phyloP scores from a whole-genome alignment of 805 yeast species.

The Starmerella khaoyaiensis region DNA sequence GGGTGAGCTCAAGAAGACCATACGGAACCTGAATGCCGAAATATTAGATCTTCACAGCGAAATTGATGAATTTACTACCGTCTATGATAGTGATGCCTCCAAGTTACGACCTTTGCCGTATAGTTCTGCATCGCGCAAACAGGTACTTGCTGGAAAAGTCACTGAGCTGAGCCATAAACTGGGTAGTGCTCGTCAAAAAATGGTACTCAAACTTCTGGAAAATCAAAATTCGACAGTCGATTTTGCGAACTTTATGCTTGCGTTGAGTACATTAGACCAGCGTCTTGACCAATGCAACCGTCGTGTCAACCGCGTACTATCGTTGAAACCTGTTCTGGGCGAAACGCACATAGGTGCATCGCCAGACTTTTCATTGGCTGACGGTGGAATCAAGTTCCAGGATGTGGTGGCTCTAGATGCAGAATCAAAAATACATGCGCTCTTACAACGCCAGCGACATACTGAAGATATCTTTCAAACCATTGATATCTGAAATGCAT shows the following conservation, averaged over 20 bases:
- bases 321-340: not conserved
- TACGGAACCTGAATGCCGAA: not conserved
- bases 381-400: no score
- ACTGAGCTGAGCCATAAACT: not conserved
- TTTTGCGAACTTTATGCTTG: conserved; percentile 1
- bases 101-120: conserved; percentile 9
- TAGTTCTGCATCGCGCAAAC: not conserved
- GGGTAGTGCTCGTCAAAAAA: not conserved
- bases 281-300: conserved; percentile 1
- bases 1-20: not conserved
- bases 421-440: no score
- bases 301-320: not conserved
- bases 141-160: not conserved
- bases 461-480: no score
- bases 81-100: conserved; percentile 9
- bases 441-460: no score
- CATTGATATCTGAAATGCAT: no score
- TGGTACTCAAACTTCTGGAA: conserved; percentile 3
- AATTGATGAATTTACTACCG: not conserved
- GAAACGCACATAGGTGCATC: no score
- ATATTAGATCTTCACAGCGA: not conserved
- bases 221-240: not conserved
- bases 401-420: no score
- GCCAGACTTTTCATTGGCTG: no score
- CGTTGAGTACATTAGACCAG: conserved; percentile 8